phyloP scores from a whole-genome alignment of 768 basidiomycete species.

The Mrakia blollopis region DNA sequence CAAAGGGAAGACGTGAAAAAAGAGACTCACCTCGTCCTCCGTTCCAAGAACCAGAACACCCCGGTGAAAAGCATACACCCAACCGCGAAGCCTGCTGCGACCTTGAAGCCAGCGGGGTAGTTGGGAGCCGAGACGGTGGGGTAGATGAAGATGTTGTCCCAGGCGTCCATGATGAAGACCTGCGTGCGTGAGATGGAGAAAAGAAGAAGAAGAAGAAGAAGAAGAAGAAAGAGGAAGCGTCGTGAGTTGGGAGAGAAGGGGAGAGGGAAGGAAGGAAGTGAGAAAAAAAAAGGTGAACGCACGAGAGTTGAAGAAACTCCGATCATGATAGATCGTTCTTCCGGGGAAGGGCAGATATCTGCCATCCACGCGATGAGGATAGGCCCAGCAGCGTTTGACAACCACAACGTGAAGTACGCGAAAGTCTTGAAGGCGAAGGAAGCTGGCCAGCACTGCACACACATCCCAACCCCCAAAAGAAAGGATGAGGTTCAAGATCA shows the following conservation, averaged over 20 bases:
- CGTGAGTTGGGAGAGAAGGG: no score
- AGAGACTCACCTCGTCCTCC: not conserved
- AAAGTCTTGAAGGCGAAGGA: conserved; percentile 35
- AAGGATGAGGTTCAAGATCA: no score
- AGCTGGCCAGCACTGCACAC: conserved; percentile 32
- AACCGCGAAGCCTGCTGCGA: conserved; percentile 32
- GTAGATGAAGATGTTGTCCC: conserved; percentile 36
- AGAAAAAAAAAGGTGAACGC: not conserved
- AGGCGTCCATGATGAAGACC: conserved; percentile 23
- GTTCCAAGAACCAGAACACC: conserved; percentile 24
- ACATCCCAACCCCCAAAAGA: no score
- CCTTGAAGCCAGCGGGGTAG: conserved; percentile 39
- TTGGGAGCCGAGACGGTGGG: conserved; percentile 38
- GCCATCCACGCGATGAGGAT: conserved; percentile 36
- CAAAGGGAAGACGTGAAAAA: no score
- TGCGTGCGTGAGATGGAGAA: not conserved
- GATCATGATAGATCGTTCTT: conserved; percentile 30
- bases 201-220: no score
- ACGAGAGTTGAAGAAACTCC: conserved; percentile 33
- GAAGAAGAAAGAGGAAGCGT: no score
- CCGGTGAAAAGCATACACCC: conserved; percentile 32
- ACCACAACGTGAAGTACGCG: conserved; percentile 36
- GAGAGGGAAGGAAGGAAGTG: not conserved
- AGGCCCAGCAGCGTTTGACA: conserved; percentile 35
- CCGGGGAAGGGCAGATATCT: conserved; percentile 15